Evolutionary conservation across 2,329 filamentous ascomycete species (phyloP).

Genomic region (Dothistroma pini): DNA sequence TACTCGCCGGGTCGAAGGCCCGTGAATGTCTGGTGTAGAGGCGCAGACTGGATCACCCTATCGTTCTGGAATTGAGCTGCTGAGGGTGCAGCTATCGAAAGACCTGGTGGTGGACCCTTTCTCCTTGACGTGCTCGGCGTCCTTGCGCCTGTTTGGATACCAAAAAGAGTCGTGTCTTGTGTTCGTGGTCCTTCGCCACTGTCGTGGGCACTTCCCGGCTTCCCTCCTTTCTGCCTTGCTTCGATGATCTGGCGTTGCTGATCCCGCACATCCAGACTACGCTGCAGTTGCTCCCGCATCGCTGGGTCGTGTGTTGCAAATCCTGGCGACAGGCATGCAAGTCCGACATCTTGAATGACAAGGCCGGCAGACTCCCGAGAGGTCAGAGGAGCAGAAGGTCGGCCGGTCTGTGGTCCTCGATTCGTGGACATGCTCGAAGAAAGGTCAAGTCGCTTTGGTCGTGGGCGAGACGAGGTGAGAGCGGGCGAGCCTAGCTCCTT

Average conservation of each 20-base stretch:
- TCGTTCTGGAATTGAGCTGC: slow-evolving; percentile 91
- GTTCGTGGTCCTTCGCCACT: slow-evolving; percentile 32
- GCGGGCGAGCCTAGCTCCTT: slow-evolving; percentile 90
- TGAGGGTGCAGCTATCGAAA: slow-evolving; percentile 92
- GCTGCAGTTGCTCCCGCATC: slow-evolving; percentile 92
- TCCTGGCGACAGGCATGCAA: slow-evolving; percentile 91
- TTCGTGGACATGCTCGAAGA: slow-evolving; percentile 51
- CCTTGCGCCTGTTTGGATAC: slow-evolving; percentile 48
- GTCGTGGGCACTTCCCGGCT: slow-evolving; percentile 41
- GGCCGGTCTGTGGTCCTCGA: slow-evolving; percentile 41
- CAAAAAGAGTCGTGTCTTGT: slow-evolving; percentile 42
- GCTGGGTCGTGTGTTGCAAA: slow-evolving; percentile 96
- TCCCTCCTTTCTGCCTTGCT: slow-evolving; percentile 82
- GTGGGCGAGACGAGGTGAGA: slow-evolving; percentile 67
- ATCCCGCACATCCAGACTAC: slow-evolving; percentile 88
- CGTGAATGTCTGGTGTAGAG: slow-evolving; percentile 91
- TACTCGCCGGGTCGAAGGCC: slow-evolving; percentile 68
- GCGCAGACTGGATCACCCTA: slow-evolving; percentile 93
- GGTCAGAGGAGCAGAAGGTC: slow-evolving; percentile 69
- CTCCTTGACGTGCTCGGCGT: slow-evolving; percentile 71
- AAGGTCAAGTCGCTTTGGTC: slow-evolving; percentile 73
- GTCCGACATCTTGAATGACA: slow-evolving; percentile 85
- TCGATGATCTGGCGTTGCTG: slow-evolving; percentile 96
- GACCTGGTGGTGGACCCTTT: slow-evolving; percentile 74
- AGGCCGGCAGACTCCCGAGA: slow-evolving; percentile 68